Evolutionary conservation across 768 basidiomycete species (phyloP).

Genomic region (Candolleomyces eurysporus): DNA sequence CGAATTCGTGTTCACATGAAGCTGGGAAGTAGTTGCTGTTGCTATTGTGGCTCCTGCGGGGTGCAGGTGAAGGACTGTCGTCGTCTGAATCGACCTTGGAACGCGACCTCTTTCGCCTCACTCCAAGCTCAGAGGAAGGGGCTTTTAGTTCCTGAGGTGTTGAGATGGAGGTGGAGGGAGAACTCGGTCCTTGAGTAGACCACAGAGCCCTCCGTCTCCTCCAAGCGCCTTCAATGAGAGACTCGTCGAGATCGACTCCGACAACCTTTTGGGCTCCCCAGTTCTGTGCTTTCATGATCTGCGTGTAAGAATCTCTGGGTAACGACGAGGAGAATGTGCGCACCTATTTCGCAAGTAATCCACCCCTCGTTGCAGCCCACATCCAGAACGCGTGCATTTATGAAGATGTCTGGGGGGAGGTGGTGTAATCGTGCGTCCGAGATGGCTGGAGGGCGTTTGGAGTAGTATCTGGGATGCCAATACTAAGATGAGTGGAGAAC

Average conservation of each 20-base stretch:
- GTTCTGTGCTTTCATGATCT: slow-evolving; percentile 52
- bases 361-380: slow-evolving; percentile 86
- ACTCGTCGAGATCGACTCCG: slow-evolving; percentile 84
- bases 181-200: slow-evolving; percentile 57
- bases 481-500: slow-evolving; percentile 1
- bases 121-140: too few relatives aligned
- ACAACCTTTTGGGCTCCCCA: slow-evolving; percentile 63
- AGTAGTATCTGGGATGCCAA: slow-evolving; percentile 57
- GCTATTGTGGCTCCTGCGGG: background rate
- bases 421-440: slow-evolving; percentile 63
- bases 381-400: slow-evolving; percentile 65
- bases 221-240: slow-evolving; percentile 76
- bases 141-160: too few relatives aligned
- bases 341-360: slow-evolving; percentile 86
- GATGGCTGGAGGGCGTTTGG: slow-evolving; percentile 57
- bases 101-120: too few relatives aligned
- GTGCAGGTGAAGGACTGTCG: too few relatives aligned
- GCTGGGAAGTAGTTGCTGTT: slow-evolving; percentile 64
- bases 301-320: background rate
- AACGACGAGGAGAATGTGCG: slow-evolving; percentile 6
- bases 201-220: slow-evolving; percentile 65
- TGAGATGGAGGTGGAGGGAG: background rate
- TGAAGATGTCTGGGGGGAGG: slow-evolving; percentile 54
- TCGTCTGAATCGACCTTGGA: background rate
- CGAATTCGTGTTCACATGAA: slow-evolving; percentile 75